phyloP scores from a whole-genome alignment of 75 land plant species.

The Selaginella tamariscina region DNA sequence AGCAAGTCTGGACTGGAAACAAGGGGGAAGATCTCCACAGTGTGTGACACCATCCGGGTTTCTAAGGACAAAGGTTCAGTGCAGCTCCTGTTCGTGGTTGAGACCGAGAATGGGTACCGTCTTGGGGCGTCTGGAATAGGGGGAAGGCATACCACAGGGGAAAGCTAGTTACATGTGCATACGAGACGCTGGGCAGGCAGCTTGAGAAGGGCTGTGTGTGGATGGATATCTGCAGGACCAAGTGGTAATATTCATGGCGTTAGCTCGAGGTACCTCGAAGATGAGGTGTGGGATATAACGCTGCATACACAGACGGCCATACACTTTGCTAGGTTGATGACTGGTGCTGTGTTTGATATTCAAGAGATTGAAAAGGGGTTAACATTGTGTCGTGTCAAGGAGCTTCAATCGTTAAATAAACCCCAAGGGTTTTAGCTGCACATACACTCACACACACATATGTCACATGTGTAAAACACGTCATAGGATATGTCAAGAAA shows the following conservation, averaged over 20 bases:
- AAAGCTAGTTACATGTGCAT: background rate
- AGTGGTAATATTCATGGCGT: conserved; percentile 22
- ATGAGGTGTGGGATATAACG: conserved; percentile 14
- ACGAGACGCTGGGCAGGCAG: conserved; percentile 10
- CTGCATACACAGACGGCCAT: conserved; percentile 17
- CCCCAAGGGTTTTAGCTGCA: too few species aligned
- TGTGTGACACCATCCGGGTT: too few species aligned
- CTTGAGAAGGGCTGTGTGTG: conserved; percentile 12
- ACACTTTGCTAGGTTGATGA: conserved; percentile 12
- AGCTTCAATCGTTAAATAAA: too few species aligned
- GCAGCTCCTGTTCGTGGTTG: conserved; percentile 4
- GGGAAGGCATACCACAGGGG: background rate
- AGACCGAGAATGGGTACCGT: conserved; percentile 13
- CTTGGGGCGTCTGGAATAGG: conserved; percentile 9
- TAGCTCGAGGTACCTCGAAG: conserved; percentile 14
- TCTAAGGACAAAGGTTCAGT: background rate
- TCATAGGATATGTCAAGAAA: too few species aligned
- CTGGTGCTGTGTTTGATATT: background rate
- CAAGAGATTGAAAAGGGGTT: background rate
- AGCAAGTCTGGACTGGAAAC: background rate
- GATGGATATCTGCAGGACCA: conserved; percentile 22
- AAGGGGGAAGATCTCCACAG: too few species aligned
- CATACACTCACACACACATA: too few species aligned
- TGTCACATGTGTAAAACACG: too few species aligned
- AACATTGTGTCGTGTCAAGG: background rate